These are phyloP conservation scores for Vaccinium macrocarpon DNA, from an alignment of 148 eudicot genomes.

Conservation along the genomic window DNA sequence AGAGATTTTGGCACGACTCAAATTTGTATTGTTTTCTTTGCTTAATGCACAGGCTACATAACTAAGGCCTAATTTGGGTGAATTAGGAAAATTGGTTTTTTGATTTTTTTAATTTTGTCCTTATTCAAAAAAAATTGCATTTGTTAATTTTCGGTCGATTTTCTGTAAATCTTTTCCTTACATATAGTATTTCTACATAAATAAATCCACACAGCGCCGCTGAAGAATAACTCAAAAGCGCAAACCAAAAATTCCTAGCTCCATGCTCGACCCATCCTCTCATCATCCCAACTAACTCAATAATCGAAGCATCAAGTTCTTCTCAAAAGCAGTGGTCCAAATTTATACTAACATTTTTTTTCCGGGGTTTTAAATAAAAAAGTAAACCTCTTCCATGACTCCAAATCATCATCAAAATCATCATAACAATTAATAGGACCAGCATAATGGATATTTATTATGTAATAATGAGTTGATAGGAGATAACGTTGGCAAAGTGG, in stretches of 20 bases:
- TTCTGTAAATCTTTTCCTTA: no score
- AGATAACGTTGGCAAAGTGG: no score
- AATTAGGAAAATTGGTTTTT: no score
- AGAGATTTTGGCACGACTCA: neutral
- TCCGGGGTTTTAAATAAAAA: neutral
- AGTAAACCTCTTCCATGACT: neutral
- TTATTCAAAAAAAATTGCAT: no score
- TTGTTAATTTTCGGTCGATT: no score
- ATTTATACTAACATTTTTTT: neutral
- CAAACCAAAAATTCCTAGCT: neutral
- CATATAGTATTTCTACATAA: no score
- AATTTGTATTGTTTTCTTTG: neutral
- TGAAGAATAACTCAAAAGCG: neutral
- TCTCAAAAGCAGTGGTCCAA: neutral
- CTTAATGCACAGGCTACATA: neutral
- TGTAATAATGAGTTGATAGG: neutral
- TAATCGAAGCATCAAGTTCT: neutral
- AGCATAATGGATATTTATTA: neutral
- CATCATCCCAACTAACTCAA: conserved; percentile 7
- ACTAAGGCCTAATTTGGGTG: no score
- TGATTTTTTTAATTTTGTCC: no score
- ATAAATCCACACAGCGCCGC: neutral
- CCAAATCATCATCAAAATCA: neutral
- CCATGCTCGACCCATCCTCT: neutral
- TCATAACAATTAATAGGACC: neutral